phyloP scores from a whole-genome alignment of 306 rosid genomes.

The Cicer yamashitae region DNA sequence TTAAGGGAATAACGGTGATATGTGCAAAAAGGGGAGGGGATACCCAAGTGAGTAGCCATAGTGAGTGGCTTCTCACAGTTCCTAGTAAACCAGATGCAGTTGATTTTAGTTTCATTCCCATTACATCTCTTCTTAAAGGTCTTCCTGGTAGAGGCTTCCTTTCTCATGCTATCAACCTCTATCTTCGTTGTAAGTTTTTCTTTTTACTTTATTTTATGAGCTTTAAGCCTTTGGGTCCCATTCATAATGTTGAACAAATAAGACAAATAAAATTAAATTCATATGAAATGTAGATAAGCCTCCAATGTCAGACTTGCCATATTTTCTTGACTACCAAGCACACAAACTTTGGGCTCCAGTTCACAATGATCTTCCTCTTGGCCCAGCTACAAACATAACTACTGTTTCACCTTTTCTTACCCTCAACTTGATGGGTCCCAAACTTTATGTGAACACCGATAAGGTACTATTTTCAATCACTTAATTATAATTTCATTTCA shows the following conservation, averaged over 20 bases:
- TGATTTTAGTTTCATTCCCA: conserved; percentile 73
- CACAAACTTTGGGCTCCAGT: conserved; percentile 89
- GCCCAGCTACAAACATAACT: conserved; percentile 65
- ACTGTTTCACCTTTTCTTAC: conserved; percentile 58
- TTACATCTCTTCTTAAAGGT: conserved; percentile 81
- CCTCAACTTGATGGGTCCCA: conserved; percentile 85
- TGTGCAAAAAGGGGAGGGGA: conserved; percentile 82
- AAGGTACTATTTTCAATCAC: conserved; percentile 53
- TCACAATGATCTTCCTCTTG: conserved; percentile 78
- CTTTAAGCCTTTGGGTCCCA: conserved; percentile 71
- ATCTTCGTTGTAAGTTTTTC: conserved; percentile 78
- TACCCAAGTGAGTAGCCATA: conserved; percentile 59
- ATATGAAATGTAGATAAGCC: conserved; percentile 73
- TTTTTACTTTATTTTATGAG: not conserved
- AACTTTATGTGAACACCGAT: conserved; percentile 65
- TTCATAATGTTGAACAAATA: conserved; percentile 54
- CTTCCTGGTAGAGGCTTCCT: conserved; percentile 84
- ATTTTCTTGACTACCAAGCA: conserved; percentile 88
- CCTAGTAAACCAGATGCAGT: conserved; percentile 68
- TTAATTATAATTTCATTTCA: conserved; percentile 12
- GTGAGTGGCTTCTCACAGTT: conserved; percentile 87
- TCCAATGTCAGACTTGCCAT: conserved; percentile 71
- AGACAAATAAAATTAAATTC: not conserved
- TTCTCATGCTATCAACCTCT: conserved; percentile 91
- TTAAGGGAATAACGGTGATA: conserved; percentile 76